Conservation (phyloP, 345 rosid genomes). For the Pseudoturritis turrita region DNA sequence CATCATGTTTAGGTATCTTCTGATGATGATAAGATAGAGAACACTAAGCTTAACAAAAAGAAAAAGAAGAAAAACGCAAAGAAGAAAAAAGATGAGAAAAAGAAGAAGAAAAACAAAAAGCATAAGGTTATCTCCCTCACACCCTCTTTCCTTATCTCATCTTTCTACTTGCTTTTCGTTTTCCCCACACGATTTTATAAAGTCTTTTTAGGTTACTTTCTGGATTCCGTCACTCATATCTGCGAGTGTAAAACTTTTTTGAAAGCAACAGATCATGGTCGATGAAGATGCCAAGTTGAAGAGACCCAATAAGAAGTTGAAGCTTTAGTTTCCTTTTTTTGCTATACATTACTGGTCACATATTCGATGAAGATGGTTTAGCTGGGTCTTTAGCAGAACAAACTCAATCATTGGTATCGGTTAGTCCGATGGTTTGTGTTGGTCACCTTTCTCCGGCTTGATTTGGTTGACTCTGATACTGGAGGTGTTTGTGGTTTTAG, state of each 20-base stretch:
- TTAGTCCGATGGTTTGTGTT: background rate
- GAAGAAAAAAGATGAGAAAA: conserved; percentile 35
- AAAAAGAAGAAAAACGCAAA: conserved; percentile 38
- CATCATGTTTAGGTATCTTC: conserved; percentile 31
- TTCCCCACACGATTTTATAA: conserved; percentile 12
- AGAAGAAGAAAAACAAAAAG: conserved; percentile 40
- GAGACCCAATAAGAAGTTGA: conserved; percentile 39
- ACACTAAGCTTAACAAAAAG: conserved; percentile 36
- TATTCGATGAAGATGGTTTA: conserved; percentile 11
- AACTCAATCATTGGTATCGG: background rate
- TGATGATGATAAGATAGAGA: conserved; percentile 37
- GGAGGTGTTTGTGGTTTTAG: conserved; percentile 8
- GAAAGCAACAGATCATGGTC: conserved; percentile 32
- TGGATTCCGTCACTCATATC: conserved; percentile 20
- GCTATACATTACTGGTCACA: conserved; percentile 11
- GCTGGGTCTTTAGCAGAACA: background rate
- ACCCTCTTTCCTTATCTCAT: conserved; percentile 21
- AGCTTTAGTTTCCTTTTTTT: conserved; percentile 31
- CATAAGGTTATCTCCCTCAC: conserved; percentile 36
- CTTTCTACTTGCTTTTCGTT: conserved; percentile 28
- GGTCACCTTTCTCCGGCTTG: background rate
- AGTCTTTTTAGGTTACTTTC: conserved; percentile 12
- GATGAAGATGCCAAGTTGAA: conserved; percentile 25
- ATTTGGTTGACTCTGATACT: background rate
- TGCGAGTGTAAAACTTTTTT: conserved; percentile 3